These are phyloP conservation scores for Metschnikowia shivogae DNA, from an alignment of 805 yeast genomes.

Conservation along the genomic window DNA sequence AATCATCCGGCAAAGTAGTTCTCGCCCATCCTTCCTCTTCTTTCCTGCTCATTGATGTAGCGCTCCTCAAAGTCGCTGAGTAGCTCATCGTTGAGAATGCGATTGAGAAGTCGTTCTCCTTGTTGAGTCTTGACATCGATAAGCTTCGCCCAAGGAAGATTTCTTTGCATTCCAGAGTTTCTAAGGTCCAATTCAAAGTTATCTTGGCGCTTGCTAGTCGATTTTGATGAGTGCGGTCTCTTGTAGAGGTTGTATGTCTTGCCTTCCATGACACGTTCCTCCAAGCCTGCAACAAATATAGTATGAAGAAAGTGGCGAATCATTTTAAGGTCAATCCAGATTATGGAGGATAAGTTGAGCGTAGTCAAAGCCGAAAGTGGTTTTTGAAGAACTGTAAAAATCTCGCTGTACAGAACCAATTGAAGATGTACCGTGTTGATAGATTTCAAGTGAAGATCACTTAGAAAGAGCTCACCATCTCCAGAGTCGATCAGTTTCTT, in stretches of 20 bases:
- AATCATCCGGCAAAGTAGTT: slow-evolving; percentile 25
- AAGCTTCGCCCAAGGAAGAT: slow-evolving; percentile 42
- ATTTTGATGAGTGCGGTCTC: not conserved
- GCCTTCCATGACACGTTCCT: slow-evolving; percentile 4
- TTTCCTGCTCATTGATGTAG: slow-evolving; percentile 28
- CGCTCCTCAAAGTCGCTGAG: slow-evolving; percentile 27
- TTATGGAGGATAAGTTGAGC: slow-evolving; percentile 41
- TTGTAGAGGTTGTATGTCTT: slow-evolving; percentile 6
- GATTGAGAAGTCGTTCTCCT: slow-evolving; percentile 15
- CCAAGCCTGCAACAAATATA: slow-evolving; percentile 4
- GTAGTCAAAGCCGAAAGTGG: slow-evolving; percentile 25
- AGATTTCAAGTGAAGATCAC: slow-evolving; percentile 40
- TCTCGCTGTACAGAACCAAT: slow-evolving; percentile 30
- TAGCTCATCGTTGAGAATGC: slow-evolving; percentile 30
- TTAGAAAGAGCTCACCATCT: slow-evolving; percentile 31
- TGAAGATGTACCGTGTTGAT: slow-evolving; percentile 30
- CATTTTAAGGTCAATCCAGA: slow-evolving; percentile 44
- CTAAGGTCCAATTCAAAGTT: slow-evolving; percentile 33
- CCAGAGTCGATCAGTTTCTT: slow-evolving; percentile 13
- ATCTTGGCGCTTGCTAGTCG: not conserved
- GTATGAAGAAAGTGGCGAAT: slow-evolving; percentile 29
- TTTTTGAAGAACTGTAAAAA: slow-evolving; percentile 17
- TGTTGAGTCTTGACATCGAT: slow-evolving; percentile 10
- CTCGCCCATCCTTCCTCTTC: slow-evolving; percentile 43
- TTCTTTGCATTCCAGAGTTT: slow-evolving; percentile 48